These are phyloP conservation scores for Fagus sylvatica DNA, from an alignment of 306 rosid species.

Conservation along the genomic window DNA sequence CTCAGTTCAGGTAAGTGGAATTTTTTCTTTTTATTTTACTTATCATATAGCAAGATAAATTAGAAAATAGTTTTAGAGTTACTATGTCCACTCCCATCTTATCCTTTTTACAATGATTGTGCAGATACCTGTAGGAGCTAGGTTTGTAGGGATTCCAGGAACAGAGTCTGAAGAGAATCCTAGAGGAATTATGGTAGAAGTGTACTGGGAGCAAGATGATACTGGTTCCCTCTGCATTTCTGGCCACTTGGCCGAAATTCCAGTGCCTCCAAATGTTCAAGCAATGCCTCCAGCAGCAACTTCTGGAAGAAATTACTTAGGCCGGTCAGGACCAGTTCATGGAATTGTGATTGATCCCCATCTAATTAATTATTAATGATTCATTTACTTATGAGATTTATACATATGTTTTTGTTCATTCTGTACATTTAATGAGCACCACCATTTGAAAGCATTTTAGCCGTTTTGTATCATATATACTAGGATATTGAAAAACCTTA, in stretches of 20 bases:
- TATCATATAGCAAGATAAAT: background rate
- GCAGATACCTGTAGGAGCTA: constrained; percentile 80
- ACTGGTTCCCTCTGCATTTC: constrained; percentile 66
- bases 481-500: background rate
- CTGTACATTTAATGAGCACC: constrained; percentile 4
- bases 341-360: constrained; percentile 64
- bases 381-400: background rate
- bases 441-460: background rate
- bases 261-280: constrained; percentile 43
- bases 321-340: constrained; percentile 29
- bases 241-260: constrained; percentile 58
- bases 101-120: constrained; percentile 8
- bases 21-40: constrained; percentile 15
- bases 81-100: constrained; percentile 15
- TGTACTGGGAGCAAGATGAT: constrained; percentile 86
- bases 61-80: background rate
- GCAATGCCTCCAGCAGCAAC: constrained; percentile 31
- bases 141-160: constrained; percentile 79
- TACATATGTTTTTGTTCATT: background rate
- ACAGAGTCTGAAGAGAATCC: constrained; percentile 62
- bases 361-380: constrained; percentile 38
- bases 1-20: constrained; percentile 44
- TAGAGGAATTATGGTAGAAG: constrained; percentile 79
- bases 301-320: constrained; percentile 11
- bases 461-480: background rate